Evolutionary conservation across 2,329 filamentous ascomycete genomes (phyloP).

Genomic region (Colletotrichum gloeosporioides): DNA sequence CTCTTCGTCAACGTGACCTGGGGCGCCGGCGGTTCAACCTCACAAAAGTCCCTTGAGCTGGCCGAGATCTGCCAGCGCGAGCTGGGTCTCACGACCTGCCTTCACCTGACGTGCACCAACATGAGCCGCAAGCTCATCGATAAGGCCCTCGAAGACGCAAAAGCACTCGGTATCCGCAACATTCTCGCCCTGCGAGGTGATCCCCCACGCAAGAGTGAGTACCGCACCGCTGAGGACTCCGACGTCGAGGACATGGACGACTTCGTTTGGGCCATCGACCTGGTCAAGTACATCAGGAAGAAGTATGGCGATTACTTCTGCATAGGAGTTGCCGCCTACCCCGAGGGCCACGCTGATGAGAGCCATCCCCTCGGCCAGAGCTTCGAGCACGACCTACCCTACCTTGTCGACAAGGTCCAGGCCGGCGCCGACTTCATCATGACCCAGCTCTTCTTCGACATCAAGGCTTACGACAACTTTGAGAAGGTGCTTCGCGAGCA

Average conservation of each 20-base stretch:
- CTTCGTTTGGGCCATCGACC: constrained; percentile 87
- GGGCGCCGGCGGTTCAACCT: constrained; percentile 94
- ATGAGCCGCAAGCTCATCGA: constrained; percentile 90
- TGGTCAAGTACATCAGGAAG: constrained; percentile 87
- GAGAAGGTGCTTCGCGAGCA: constrained; percentile 80
- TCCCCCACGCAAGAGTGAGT: constrained; percentile 88
- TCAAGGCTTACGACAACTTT: constrained; percentile 80
- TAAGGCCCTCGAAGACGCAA: constrained; percentile 87
- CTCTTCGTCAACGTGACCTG: constrained; percentile 98
- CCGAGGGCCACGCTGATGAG: constrained; percentile 93
- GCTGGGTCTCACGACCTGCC: constrained; percentile 88
- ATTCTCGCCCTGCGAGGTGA: constrained; percentile 92
- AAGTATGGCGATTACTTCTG: constrained; percentile 95
- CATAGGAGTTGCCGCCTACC: constrained; percentile 92
- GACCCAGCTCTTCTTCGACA: constrained; percentile 97
- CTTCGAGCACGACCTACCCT: constrained; percentile 83
- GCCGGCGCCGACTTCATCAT: constrained; percentile 98
- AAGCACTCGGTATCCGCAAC: constrained; percentile 88
- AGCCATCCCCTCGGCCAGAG: constrained; percentile 76
- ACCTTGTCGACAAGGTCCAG: constrained; percentile 85
- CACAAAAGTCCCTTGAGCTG: constrained; percentile 88
- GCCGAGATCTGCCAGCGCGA: constrained; percentile 95
- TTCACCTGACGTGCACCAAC: constrained; percentile 97
- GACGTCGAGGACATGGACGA: constrained; percentile 72
- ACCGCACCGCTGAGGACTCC: constrained; percentile 68